Percentiles rank a stretch among this genome's conserved stretches.
Conservation (phyloP, 1,284 basidiomycete species). For the Cutaneotrichosporon cyanovorans region DNA sequence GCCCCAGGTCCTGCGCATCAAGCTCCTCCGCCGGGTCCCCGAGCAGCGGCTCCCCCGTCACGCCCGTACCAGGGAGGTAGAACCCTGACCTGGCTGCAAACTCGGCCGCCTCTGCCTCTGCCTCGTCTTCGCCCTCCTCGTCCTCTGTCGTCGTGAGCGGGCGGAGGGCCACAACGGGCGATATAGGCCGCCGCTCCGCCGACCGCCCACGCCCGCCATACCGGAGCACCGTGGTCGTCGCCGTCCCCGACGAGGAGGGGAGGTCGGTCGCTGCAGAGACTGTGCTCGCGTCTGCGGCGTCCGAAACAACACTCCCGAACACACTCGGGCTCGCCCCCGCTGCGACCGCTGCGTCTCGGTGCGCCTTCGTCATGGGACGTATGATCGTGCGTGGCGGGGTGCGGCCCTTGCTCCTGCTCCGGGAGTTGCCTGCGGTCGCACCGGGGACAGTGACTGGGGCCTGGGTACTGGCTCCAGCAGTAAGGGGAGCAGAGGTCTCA, state of each 20-base stretch:
- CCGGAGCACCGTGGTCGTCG: background rate
- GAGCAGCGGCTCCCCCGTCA: conserved; percentile 2
- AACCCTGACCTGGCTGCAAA: background rate
- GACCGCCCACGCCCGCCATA: conserved; percentile 7
- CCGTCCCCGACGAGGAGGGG: background rate
- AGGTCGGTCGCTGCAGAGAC: conserved; percentile 11
- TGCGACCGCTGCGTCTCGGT: conserved; percentile 10
- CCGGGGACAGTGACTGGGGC: background rate
- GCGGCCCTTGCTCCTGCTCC: conserved; percentile 29
- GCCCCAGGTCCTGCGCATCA: conserved; percentile 37
- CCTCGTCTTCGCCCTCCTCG: conserved; percentile 4
- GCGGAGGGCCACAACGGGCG: conserved; percentile 9
- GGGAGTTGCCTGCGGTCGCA: conserved; percentile 20
- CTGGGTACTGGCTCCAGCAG: no score
- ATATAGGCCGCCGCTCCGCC: conserved; percentile 12
- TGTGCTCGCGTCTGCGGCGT: conserved; percentile 1
- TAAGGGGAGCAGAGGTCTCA: background rate
- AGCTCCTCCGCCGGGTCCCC: conserved; percentile 43
- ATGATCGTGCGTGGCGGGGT: conserved; percentile 29
- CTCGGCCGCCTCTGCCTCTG: background rate
- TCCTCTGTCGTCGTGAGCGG: conserved; percentile 1
- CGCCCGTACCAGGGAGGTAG: conserved; percentile 3
- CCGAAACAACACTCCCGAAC: conserved; percentile 3
- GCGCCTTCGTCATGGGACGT: conserved; percentile 12
- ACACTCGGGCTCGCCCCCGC: conserved; percentile 11